Base-by-base conservation (phyloP, 306 rosid genomes). In the Psophocarpus tetragonolobus region DNA sequence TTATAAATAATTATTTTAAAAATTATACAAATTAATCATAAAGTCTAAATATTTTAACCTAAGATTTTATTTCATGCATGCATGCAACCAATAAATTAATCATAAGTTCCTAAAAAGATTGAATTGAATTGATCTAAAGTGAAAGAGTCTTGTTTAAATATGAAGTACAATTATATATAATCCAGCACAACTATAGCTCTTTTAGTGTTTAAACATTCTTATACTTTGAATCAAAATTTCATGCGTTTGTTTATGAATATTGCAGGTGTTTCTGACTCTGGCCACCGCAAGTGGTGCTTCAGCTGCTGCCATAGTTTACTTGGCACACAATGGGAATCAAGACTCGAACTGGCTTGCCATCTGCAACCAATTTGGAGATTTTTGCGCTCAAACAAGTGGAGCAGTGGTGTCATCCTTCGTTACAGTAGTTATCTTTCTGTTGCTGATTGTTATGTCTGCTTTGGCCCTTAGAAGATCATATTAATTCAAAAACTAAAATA, bases 271-370 rank as follows among this genome's bases (percentile, higher is more conserved):
- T 27, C 85, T 92, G 36, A 83, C 95, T 67, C 77, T 94, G 39
- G 90, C 91, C 6, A 83, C 90, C 3, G 66, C 98, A 0, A 85
- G 92, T 38, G 97, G 86, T 9, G 91, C 91, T 2, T 88, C 97
- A 2, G 98, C 97, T 0, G 91, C 97, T 1, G 88, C 97, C 42
- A 85, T 92, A 4, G 97, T 92, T 29, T 95, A 88, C 79, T 74
- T 95, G 71, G 97, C 97, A 23, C 97, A 92, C 82, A 89, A 87
- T 10, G 98, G 98, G 9, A 89, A 92, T 53, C 71, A 90, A 47
- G 88, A 79, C 77, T 69, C 98, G 1, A 95, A 92, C n/a, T 95
- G 98, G 98, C 76, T 92, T 1, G 96, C 98, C 8, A 91, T 95
- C 11, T 91, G 97, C 85, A 82, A 91, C 39, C 97, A 92, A 64